phyloP scores from a whole-genome alignment of 2,329 filamentous ascomycete species.

The Didymella glomerata region DNA sequence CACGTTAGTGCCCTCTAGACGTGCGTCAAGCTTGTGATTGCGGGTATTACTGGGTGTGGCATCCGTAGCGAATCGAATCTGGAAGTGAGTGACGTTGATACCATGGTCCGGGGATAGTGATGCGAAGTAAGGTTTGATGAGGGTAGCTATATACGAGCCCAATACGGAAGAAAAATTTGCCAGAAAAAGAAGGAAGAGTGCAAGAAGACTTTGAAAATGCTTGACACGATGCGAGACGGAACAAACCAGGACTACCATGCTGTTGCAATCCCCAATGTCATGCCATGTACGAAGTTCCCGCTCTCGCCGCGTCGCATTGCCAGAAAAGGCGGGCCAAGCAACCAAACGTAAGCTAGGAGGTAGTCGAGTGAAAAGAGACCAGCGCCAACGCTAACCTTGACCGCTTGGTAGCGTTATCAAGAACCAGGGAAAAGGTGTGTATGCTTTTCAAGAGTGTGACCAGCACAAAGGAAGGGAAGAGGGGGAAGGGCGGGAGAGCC shows the following conservation, averaged over 20 bases:
- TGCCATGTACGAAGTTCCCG: conserved; percentile 8
- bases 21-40: conserved; percentile 4
- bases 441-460: conserved; percentile 21
- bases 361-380: conserved; percentile 10
- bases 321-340: conserved; percentile 11
- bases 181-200: neutral
- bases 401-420: conserved; percentile 11
- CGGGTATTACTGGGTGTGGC: neutral
- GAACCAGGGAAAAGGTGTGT: conserved; percentile 10
- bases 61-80: neutral
- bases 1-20: neutral
- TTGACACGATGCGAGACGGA: neutral
- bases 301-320: conserved; percentile 8
- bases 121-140: conserved; percentile 9
- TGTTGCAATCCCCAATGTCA: conserved; percentile 1
- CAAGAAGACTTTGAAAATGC: neutral
- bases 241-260: conserved; percentile 4
- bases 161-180: neutral
- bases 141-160: conserved; percentile 5
- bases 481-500: conserved; percentile 3
- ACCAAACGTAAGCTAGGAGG: conserved; percentile 8
- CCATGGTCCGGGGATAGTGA: neutral
- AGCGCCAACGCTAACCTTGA: conserved; percentile 24
- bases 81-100: neutral
- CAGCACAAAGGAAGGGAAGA: conserved; percentile 14